Base-by-base conservation (phyloP, 2,329 filamentous ascomycete genomes). In the Capronia epimyces region DNA sequence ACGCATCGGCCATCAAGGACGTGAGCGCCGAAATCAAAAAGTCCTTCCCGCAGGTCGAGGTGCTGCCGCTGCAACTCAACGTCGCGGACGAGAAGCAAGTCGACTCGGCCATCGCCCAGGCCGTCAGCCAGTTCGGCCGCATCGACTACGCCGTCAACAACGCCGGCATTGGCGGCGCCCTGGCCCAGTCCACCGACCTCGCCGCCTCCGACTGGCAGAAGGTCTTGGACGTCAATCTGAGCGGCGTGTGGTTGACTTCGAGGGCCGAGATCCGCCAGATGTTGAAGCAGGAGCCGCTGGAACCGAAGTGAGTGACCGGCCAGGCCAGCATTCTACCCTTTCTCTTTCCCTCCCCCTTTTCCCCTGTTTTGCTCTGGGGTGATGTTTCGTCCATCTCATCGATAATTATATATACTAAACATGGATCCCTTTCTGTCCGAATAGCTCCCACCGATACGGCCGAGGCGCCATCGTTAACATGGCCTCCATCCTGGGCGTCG, bases 231-330 rank as follows among this genome's bases (percentile, higher is more conserved):
- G 65, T 81, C 37, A 77, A 83, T 55, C 67, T 80, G 20, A 74
- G 72, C 37, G 80, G 79, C 3, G 75, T 82, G 0, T 81, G 76
- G 72, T 65, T 78, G 25, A 80, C 78, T 55, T 76, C 81, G 58
- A 69, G 71, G 46, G 78, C 76, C 32, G 69, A 82, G 6, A 83
- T 95, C 27, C 16, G 43, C 12, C 47, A 50, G 43, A 53, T 53
- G 53, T 42, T 53, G 20, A 50, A 56, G 50, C 53, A 56, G 43
- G 42, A 56, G 22, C 43, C 49, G 21, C 29, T 53, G n/a, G 46
- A 49, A 44, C 5, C 48, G 12, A 45, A 50, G 48, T 50, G 18
- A n/a, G 34, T 31, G 10, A n/a, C n/a, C n/a, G n/a, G n/a, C n/a
- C n/a, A n/a, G n/a, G n/a, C n/a, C n/a, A n/a, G n/a, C n/a, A n/a